phyloP scores from a whole-genome alignment of 768 basidiomycete genomes.

The Boletus barrowsii region DNA sequence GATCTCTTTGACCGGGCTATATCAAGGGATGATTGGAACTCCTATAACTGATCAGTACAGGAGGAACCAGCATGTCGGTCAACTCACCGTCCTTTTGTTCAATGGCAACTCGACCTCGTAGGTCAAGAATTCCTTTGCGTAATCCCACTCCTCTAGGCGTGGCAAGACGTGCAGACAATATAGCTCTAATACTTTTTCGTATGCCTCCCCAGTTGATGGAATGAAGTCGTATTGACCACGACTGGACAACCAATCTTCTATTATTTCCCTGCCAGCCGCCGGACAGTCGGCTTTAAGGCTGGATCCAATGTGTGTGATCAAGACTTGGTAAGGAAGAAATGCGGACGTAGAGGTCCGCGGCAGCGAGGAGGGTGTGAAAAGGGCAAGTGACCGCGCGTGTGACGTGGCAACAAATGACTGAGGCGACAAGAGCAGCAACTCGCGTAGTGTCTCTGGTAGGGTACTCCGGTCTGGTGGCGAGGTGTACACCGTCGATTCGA shows the following conservation, averaged over 20 bases:
- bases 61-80: neutral
- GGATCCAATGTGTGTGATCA: constrained; percentile 67
- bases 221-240: constrained; percentile 39
- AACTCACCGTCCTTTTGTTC: constrained; percentile 50
- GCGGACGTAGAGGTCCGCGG: constrained; percentile 43
- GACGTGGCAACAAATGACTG: constrained; percentile 54
- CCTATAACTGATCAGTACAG: constrained; percentile 18
- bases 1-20: constrained; percentile 32
- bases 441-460: constrained; percentile 52
- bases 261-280: constrained; percentile 58
- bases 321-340: constrained; percentile 65
- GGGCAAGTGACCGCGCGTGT: constrained; percentile 59
- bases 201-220: constrained; percentile 47
- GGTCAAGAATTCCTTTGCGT: constrained; percentile 69
- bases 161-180: constrained; percentile 76
- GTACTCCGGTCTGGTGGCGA: constrained; percentile 41
- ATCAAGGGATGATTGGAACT: constrained; percentile 32
- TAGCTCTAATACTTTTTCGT: constrained; percentile 71
- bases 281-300: constrained; percentile 65
- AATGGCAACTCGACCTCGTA: constrained; percentile 65
- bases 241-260: constrained; percentile 76
- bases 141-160: constrained; percentile 74
- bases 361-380: constrained; percentile 58
- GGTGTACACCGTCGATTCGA: constrained; percentile 71
- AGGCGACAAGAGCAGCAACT: constrained; percentile 54